Base-by-base conservation (phyloP, 768 basidiomycete genomes). In the Cubamyces sp. region DNA sequence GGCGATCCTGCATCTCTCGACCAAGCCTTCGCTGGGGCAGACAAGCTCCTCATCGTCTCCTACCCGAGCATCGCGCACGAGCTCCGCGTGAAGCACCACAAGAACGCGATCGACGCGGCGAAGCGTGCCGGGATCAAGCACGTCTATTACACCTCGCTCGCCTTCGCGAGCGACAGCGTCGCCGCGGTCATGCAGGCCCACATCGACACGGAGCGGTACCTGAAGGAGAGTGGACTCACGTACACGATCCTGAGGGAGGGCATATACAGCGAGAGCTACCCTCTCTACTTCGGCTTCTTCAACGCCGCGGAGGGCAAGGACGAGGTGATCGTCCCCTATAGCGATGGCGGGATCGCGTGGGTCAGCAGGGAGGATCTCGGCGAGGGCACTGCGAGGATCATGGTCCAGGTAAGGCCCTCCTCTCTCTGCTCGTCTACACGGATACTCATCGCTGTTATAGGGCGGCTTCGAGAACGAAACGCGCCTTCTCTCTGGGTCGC, bases 281-380 rank as follows among this genome's bases (percentile, higher is more conserved):
- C 69, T 53, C 67, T 75, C 50, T 74, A 75, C 60, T 66, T 75
- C 23, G 71, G 70, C 1, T 72, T 71, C 41, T 72, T 64, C 61
- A 64, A 70, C 57, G 66, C 68, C 0, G 47, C 52, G 14, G 61
- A 66, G 9, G 69, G 63, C 9, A 67, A 54, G 11, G 64, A 67
- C 57, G 72, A 73, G 57, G 71, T 72, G 18, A 47, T 70, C 49
- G 47, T 72, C n/a, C 73, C 74, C 15, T 62, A 72, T 18, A 68
- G 70, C 25, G 75, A 77, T 53, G 75, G 76, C n/a, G 66, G 62
- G n/a, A 72, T 77, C 40, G 74, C 73, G 14, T 78, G 74, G 74
- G 72, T 69, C 15, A 62, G 68, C 50, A 65, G 74, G 43, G 71
- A 75, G 46, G 77, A 78, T 47, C 68, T 78, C 4, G 77, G 74